Evolutionary conservation across 2,329 filamentous ascomycete species (phyloP), one percentile per base, ranked within the genome.

Genomic region (Paraphoma sp.): DNA sequence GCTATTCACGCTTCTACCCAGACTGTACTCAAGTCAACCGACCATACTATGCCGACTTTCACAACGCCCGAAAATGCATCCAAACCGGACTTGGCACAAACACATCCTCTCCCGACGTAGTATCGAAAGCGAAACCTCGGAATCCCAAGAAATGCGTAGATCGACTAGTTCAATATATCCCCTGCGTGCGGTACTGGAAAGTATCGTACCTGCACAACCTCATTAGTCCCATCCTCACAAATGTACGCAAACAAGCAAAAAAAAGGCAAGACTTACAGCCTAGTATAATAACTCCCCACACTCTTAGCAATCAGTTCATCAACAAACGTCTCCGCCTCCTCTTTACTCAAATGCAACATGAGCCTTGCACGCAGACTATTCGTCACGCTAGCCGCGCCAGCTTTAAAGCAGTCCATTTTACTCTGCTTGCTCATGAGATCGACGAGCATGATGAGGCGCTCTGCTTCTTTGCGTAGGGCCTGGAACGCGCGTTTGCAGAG

Each of bases 181-280:
- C 91, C 78, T 94, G 91, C 36, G 91, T 93, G 71, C 91, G 87
- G 79, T 94, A 94, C 80, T 94, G 91, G 80, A 93, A 94, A 60
- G 90, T 92, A 78, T 93, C 90, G 71, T 93, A 92, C 78, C 89
- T 92, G 59, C 9, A 30, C n/a, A 5, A 23, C 31, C 4, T 30
- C 30, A 53, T 70, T 48, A 75, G n/a, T 10, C 5, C n/a, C 14
- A 28, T 18, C 28, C 47, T 74, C 89, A n/a, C n/a, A n/a, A n/a
- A n/a, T n/a, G n/a, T n/a, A n/a, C n/a, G n/a, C n/a, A n/a, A n/a
- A n/a, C n/a, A n/a, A n/a, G n/a, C n/a, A n/a, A n/a, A n/a, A n/a
- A n/a, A n/a, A n/a, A n/a, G n/a, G n/a, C n/a, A n/a, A n/a, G n/a
- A n/a, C n/a, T 82, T 80, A 93, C 87, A 93, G 84, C 80, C 91